A percentile compares a stretch with the other conserved stretches of the same genome.
Conservation (phyloP, 768 basidiomycete species). For the Kwoniella botswanensis region DNA sequence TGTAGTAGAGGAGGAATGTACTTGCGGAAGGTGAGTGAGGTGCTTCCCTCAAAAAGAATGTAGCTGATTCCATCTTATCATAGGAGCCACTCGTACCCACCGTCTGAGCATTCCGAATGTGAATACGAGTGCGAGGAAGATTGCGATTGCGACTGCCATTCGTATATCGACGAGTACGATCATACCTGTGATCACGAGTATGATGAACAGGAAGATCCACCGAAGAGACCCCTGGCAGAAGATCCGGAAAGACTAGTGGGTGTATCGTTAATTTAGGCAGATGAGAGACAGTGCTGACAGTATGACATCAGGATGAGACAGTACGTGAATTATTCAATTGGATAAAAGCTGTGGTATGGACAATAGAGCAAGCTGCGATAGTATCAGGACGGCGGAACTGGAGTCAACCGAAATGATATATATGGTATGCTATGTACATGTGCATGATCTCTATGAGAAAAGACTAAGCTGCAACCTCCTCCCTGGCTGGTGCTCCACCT, state of each 20-base stretch:
- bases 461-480: conserved; percentile 26
- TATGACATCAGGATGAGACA: conserved; percentile 45
- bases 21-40: conserved; percentile 39
- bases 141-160: conserved; percentile 39
- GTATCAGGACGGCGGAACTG: conserved; percentile 42
- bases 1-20: conserved; percentile 40
- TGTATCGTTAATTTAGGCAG: conserved; percentile 7
- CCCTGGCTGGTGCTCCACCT: conserved; percentile 22
- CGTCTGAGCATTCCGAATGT: conserved; percentile 38
- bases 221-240: conserved; percentile 35
- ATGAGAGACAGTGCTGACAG: conserved; percentile 1
- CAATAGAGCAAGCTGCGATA: conserved; percentile 55
- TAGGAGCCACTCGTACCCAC: conserved; percentile 27
- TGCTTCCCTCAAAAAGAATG: background rate
- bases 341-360: conserved; percentile 58
- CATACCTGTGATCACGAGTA: conserved; percentile 28
- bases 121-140: conserved; percentile 44
- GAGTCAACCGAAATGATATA: conserved; percentile 25
- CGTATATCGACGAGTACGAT: conserved; percentile 31
- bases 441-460: conserved; percentile 10
- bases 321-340: conserved; percentile 56
- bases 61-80: background rate
- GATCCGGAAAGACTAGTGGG: conserved; percentile 53
- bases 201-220: conserved; percentile 21
- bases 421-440: background rate